Evolutionary conservation across 352 stramenopile species (phyloP).

Genomic region (Globisporangium spiculum): DNA sequence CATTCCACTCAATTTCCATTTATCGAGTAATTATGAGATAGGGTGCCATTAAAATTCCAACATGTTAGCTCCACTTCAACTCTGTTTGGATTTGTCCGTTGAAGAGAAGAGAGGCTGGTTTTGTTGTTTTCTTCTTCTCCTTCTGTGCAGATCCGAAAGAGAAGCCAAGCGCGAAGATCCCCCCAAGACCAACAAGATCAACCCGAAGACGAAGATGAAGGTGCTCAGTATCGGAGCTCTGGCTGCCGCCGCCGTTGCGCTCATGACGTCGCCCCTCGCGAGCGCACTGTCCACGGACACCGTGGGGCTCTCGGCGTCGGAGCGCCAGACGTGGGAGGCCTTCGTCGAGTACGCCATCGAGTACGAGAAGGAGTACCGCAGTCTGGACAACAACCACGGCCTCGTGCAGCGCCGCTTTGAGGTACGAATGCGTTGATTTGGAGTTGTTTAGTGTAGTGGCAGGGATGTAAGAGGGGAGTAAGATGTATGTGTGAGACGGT

Average conservation of each 20-base stretch:
- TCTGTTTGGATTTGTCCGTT: background rate
- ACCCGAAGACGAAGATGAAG: conserved; percentile 8
- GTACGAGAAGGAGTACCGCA: conserved; percentile 48
- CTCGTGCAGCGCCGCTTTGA: conserved; percentile 40
- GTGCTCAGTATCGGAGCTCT: conserved; percentile 7
- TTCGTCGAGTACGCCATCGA: conserved; percentile 62
- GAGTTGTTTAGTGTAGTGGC: background rate
- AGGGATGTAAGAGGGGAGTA: background rate
- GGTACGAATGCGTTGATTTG: conserved; percentile 4
- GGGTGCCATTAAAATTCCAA: background rate
- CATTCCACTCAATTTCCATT: background rate
- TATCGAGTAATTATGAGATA: background rate
- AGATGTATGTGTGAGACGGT: background rate
- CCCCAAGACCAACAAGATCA: background rate
- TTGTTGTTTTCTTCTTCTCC: background rate
- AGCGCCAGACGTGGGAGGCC: conserved; percentile 37
- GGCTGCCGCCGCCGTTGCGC: background rate
- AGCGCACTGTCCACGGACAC: conserved; percentile 11
- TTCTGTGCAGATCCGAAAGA: conserved; percentile 13
- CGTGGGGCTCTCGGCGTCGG: conserved; percentile 6
- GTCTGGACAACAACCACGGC: conserved; percentile 31
- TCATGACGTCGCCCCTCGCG: conserved; percentile 8
- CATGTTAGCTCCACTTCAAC: background rate
- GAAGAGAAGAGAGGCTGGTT: conserved; percentile 3
- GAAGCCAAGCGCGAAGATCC: conserved; percentile 1